Evolutionary conservation across 768 basidiomycete species (phyloP), one percentile per base, ranked within the genome.

Genomic region (Lactarius akahatsu): DNA sequence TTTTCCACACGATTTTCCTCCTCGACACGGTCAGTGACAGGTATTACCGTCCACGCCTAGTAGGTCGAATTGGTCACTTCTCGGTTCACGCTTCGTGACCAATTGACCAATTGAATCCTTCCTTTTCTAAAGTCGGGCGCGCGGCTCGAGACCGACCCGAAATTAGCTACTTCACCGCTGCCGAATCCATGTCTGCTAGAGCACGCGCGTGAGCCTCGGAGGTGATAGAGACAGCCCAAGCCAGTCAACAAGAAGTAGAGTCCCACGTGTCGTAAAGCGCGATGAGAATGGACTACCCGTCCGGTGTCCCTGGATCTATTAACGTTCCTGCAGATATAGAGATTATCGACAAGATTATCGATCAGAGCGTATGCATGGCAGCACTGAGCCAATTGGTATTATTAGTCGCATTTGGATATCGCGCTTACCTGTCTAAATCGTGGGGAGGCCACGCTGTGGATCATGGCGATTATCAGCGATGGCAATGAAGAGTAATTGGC

Each of bases 1-100:
- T 74, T 89, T 78, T 15, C 38, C 15, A 40, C 16, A 4, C 38
- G 0, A 40, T 15, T 40, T 13, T 38, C 36, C 38, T 15, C 30
- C 5, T 7, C 30, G 5, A 30, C 32, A 32, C 32, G 32, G 6
- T 32, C 32, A 32, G 32, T 7, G 32, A 40, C 38, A 40, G 15
- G 38, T 15, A 15, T 40, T 15, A 40, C 38, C 15, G 15, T 3
- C 38, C 38, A 11, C 15, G 15, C 15, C 11, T 13, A 7, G 36
- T 38, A 38, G 36, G 38, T 15, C 15, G 15, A 40, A 5, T 0
- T 5, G 15, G 38, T 40, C 13, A 40, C 13, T 40, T 40, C 38
- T 40, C 11, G 4, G 9, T 26, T 5, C 13, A 8, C 7, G 13
- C 15, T 20, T 28, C 15, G 16, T 36, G 1, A 34, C 15, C 4